Evolutionary conservation across 805 yeast species (phyloP).

Genomic region (Starmerella bombicola): DNA sequence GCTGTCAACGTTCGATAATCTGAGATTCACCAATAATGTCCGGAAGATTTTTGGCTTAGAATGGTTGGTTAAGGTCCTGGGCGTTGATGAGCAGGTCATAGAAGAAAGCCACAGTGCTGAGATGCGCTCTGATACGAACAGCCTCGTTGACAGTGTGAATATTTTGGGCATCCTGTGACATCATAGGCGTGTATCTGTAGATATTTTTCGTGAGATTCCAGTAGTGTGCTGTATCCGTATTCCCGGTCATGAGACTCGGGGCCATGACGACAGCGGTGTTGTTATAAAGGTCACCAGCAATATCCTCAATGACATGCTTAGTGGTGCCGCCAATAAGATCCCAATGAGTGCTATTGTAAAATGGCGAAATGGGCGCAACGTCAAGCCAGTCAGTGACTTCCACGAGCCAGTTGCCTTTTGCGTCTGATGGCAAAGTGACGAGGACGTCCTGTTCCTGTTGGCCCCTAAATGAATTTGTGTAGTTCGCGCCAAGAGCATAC

Average conservation of each 20-base stretch:
- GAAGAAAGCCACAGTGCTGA: slow-evolving; percentile 29
- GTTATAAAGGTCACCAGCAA: slow-evolving; percentile 4
- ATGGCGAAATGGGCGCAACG: slow-evolving; percentile 46
- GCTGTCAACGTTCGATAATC: too few species aligned
- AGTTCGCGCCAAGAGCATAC: slow-evolving; percentile 34
- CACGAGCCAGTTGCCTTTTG: slow-evolving; percentile 29
- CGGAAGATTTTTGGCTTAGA: too few species aligned
- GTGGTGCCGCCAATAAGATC: slow-evolving; percentile 49
- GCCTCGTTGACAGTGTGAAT: slow-evolving; percentile 56
- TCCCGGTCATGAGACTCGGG: slow-evolving; percentile 54
- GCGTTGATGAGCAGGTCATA: slow-evolving; percentile 24
- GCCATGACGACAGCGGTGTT: slow-evolving; percentile 32
- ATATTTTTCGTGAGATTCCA: slow-evolving; percentile 51
- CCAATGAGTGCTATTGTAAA: slow-evolving; percentile 34
- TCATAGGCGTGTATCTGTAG: slow-evolving; percentile 35
- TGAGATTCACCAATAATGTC: too few species aligned
- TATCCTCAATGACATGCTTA: slow-evolving; percentile 49
- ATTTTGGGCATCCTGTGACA: slow-evolving; percentile 15
- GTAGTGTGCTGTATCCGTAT: slow-evolving; percentile 59
- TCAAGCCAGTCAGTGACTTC: slow-evolving; percentile 27
- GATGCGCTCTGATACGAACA: slow-evolving; percentile 42
- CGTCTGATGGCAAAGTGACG: slow-evolving; percentile 28
- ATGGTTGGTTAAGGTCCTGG: too few species aligned
- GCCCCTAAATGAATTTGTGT: slow-evolving; percentile 12
- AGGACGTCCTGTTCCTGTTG: slow-evolving; percentile 30